Percentiles rank a stretch among this genome's conserved stretches.
Conservation (phyloP, 352 stramenopile species). For the Pythium brassicae region DNA sequence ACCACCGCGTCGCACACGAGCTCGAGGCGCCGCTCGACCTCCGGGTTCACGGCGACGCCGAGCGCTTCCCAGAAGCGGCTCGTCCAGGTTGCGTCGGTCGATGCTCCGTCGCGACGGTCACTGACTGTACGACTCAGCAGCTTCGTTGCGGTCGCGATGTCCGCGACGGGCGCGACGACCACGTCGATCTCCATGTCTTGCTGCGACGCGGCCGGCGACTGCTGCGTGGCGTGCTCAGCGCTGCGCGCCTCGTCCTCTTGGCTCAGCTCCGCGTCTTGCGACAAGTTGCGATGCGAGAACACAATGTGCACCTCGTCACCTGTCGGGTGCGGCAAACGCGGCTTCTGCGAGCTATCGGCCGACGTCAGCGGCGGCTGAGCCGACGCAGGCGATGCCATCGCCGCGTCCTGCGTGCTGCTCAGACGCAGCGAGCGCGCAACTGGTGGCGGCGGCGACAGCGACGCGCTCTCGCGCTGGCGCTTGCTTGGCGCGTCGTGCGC, state of each 20-base stretch:
- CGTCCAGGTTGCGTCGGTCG: conserved; percentile 23
- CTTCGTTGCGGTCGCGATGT: background rate
- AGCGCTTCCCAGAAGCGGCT: conserved; percentile 25
- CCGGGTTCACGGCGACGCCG: conserved; percentile 21
- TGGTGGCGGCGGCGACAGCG: conserved; percentile 1
- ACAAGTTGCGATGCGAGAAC: conserved; percentile 6
- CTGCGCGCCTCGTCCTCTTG: background rate
- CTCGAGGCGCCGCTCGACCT: conserved; percentile 36
- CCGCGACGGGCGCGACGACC: background rate
- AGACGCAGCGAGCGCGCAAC: conserved; percentile 3
- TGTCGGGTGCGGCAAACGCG: background rate
- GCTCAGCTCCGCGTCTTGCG: background rate
- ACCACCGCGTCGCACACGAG: conserved; percentile 31
- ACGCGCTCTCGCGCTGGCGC: conserved; percentile 1
- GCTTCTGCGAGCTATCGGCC: background rate
- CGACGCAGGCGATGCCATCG: conserved; percentile 3
- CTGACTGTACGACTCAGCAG: conserved; percentile 21
- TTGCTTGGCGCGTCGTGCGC: conserved; percentile 4
- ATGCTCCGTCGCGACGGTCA: conserved; percentile 13
- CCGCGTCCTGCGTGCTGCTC: conserved; percentile 9
- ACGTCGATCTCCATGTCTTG: conserved; percentile 1
- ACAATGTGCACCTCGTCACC: conserved; percentile 5
- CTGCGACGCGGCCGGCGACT: background rate
- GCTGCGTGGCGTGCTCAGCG: background rate
- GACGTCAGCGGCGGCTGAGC: background rate